phyloP scores from a whole-genome alignment of 192 early-diverging fungal genomes.

The Coemansia sp. region DNA sequence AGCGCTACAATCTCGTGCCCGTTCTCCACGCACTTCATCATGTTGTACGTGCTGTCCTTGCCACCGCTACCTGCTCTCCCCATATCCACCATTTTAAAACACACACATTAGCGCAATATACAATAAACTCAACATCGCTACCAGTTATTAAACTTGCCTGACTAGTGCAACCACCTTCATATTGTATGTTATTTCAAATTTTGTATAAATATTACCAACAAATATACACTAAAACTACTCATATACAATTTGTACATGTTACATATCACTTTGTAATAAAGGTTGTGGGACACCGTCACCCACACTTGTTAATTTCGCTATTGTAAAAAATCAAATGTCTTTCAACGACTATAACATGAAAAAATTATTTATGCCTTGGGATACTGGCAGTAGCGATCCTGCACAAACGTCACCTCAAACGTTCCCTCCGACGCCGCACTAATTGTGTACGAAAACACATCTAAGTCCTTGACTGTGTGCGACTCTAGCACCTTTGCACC shows the following conservation, averaged over 20 bases:
- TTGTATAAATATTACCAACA: too few relatives aligned
- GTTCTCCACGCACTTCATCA: conserved; percentile 92
- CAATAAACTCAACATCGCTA: too few relatives aligned
- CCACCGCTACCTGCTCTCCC: conserved; percentile 68
- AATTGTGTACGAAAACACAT: conserved; percentile 50
- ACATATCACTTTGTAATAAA: too few relatives aligned
- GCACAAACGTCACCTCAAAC: conserved; percentile 63
- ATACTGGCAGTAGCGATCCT: conserved; percentile 64
- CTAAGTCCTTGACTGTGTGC: conserved; percentile 59
- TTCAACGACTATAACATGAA: background rate
- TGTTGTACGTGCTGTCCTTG: conserved; percentile 95
- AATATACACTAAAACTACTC: too few relatives aligned
- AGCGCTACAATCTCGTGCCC: conserved; percentile 93
- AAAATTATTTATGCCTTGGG: conserved; percentile 43
- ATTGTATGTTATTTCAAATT: too few relatives aligned
- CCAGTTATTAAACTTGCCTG: conserved; percentile 11
- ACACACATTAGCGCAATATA: background rate
- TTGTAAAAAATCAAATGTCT: too few relatives aligned
- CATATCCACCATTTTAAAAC: background rate
- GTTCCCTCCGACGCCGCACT: conserved; percentile 61
- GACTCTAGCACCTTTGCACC: conserved; percentile 42
- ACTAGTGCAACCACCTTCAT: conserved; percentile 53
- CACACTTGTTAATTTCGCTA: too few relatives aligned
- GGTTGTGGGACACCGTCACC: too few relatives aligned
- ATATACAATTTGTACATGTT: too few relatives aligned